phyloP scores from a whole-genome alignment of 2,329 filamentous ascomycete genomes.

The Verticillium longisporum region DNA sequence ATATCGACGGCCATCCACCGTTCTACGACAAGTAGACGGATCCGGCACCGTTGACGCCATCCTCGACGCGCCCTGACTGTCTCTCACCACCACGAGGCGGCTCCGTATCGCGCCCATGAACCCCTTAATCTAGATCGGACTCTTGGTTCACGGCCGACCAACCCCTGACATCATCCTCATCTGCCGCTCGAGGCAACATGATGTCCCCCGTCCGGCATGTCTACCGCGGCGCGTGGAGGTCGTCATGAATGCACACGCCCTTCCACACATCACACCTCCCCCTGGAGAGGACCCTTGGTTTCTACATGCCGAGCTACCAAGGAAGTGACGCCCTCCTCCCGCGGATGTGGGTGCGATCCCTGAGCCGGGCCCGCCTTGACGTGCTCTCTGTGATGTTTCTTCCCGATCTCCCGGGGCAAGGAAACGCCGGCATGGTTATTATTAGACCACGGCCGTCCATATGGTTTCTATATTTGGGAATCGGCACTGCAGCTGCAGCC shows the following conservation, averaged over 20 bases:
- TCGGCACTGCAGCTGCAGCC: constrained; percentile 28
- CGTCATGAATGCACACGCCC: background rate
- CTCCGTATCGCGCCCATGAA: background rate
- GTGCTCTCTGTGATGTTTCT: background rate
- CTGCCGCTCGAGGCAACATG: background rate
- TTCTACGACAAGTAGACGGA: background rate
- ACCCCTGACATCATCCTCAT: background rate
- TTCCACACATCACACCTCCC: background rate
- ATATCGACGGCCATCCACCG: background rate
- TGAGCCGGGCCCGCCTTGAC: background rate
- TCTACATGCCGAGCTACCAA: background rate
- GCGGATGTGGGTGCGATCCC: background rate
- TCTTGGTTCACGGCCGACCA: background rate
- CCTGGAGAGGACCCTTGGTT: background rate
- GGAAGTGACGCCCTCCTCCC: background rate
- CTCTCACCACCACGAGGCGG: background rate
- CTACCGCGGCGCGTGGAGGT: background rate
- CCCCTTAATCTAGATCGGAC: background rate
- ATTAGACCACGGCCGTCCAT: constrained; percentile 16
- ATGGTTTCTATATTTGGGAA: constrained; percentile 27
- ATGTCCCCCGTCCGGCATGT: background rate
- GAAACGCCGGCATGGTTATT: constrained; percentile 15
- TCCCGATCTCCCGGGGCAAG: background rate
- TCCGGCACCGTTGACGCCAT: background rate
- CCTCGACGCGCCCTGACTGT: background rate